Base-by-base conservation (phyloP, 2,329 filamentous ascomycete genomes). In the Clonostachys chloroleuca region DNA sequence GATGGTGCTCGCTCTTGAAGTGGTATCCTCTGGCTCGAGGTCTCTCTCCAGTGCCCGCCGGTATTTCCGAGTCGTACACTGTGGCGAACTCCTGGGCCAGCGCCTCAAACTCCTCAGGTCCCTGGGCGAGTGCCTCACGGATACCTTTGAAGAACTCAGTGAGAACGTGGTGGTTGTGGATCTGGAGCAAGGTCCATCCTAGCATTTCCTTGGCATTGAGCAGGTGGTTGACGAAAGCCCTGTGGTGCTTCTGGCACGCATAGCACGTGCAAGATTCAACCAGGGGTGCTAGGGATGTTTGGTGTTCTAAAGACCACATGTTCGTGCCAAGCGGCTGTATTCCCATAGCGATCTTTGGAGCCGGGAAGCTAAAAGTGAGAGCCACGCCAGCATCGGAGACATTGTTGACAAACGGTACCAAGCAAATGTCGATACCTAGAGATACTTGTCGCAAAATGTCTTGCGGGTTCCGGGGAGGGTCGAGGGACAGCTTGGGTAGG, bases 171-270 rank as follows among this genome's bases (percentile, higher is more conserved):
- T 95, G 84, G 63, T 99, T 99, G 69, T 99, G 94, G 5, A 96
- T 78, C 64, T 97, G 92, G 8, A 99, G 75, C 8, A 99, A 75
- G 1, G 86, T 88, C 94, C 94, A 99, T 20, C 87, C 92, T 5
- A 96, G 81, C 94, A 99, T 97, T 67, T 99, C 94, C 60, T 92
- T 95, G 1, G 94, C 91, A 42, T 82, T 77, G 6, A 99, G 80
- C 1, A 97, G 77, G 64, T 99, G 94, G 54, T 91, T 86, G 35
- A 99, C 61, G 65, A 89, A 99, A 0, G 94, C 92, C 44, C 86
- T 76, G 66, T 96, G 90, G 64, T 97, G 92, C 16, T 79, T 80
- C 3, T 74, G 81, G 73, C 94, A 99, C 18, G 90, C 75, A 64
- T 95, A 92, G 74, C 94, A 99, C 44, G 68, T 56, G 64, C 94